phyloP scores from a whole-genome alignment of 148 eudicot species.

The Simmondsia chinensis region DNA sequence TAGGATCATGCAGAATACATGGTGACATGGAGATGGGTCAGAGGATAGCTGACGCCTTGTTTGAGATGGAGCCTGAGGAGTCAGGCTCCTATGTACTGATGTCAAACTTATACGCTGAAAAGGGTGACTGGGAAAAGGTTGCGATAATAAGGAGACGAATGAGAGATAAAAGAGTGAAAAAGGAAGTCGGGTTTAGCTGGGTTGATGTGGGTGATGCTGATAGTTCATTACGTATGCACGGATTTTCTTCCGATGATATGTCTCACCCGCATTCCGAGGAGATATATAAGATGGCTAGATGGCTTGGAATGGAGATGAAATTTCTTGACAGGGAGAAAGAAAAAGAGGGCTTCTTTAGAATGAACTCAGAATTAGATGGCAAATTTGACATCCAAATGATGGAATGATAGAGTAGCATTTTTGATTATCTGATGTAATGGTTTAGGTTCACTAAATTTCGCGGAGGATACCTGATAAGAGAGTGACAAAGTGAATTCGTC shows the following conservation, averaged over 20 bases:
- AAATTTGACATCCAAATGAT: no score
- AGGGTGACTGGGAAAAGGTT: conserved; percentile 75
- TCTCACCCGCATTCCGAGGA: conserved; percentile 56
- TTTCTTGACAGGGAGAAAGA: conserved; percentile 24
- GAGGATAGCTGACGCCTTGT: conserved; percentile 39
- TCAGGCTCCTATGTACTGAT: conserved; percentile 79
- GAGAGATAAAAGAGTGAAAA: conserved; percentile 64
- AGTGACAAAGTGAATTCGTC: no score
- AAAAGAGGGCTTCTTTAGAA: conserved; percentile 1
- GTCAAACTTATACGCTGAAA: conserved; percentile 86
- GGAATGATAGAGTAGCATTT: no score
- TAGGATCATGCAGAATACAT: conserved; percentile 65
- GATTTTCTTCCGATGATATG: conserved; percentile 72
- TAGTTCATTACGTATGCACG: conserved; percentile 42
- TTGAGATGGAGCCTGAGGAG: conserved; percentile 57
- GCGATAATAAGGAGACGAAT: conserved; percentile 58
- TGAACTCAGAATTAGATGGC: no score
- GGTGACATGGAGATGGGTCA: conserved; percentile 66
- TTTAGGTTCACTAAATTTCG: no score
- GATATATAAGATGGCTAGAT: conserved; percentile 49
- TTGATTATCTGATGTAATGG: no score
- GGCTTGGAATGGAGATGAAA: conserved; percentile 60
- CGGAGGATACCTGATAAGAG: no score
- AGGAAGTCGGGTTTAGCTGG: conserved; percentile 94
- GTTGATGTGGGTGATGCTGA: conserved; percentile 47